Conservation (phyloP, 1,284 basidiomycete genomes). For the Cryptococcus sp. region DNA sequence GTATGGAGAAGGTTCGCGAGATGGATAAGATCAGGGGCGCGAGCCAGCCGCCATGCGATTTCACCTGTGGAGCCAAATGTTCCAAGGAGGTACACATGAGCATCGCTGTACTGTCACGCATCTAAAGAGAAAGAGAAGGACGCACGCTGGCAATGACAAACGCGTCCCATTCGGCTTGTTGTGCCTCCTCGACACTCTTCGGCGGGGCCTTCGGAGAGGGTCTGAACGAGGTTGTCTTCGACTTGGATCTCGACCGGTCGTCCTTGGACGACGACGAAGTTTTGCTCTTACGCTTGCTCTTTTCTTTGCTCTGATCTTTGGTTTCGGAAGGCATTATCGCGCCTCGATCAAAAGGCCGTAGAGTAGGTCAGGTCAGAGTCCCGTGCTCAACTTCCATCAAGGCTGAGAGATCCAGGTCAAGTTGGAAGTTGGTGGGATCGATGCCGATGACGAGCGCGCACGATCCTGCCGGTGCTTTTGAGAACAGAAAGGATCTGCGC, state of each 20-base stretch:
- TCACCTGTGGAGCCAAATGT: too few species aligned
- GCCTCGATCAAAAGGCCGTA: too few species aligned
- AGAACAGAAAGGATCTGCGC: too few species aligned
- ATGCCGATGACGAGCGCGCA: too few species aligned
- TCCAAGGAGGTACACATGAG: too few species aligned
- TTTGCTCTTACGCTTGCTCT: background rate
- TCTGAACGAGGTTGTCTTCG: background rate
- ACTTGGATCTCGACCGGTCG: background rate
- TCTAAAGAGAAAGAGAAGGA: background rate
- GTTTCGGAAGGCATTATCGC: background rate
- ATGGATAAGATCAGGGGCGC: constrained; percentile 8
- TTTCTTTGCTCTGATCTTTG: background rate
- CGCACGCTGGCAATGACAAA: constrained; percentile 2
- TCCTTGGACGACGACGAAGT: background rate
- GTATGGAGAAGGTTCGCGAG: constrained; percentile 6
- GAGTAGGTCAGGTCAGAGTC: too few species aligned
- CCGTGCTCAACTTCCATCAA: too few species aligned
- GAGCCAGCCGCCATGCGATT: constrained; percentile 19
- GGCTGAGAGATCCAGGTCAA: too few species aligned
- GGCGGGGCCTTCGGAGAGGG: constrained; percentile 3
- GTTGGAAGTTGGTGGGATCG: too few species aligned
- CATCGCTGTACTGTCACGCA: background rate
- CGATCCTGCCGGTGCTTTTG: too few species aligned
- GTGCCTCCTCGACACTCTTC: constrained; percentile 3
- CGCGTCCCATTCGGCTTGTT: constrained; percentile 2